A percentile compares a stretch with the other conserved stretches of the same genome.
These are phyloP conservation scores for Amanita exitialis DNA, from an alignment of 768 basidiomycete genomes.

Conservation along the genomic window DNA sequence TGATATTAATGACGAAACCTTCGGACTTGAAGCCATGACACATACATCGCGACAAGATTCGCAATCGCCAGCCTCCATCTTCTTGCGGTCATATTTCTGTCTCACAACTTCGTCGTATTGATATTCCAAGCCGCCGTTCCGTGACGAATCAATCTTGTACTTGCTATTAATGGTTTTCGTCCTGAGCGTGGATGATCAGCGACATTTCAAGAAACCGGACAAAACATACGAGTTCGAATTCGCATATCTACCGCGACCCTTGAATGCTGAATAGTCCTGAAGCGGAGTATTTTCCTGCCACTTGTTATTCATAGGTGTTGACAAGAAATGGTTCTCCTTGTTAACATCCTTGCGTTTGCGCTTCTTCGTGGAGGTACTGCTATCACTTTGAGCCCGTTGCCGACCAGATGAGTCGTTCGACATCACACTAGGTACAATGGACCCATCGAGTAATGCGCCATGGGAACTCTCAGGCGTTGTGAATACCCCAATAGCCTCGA, in stretches of 20 bases:
- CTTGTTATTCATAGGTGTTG: slow-evolving; percentile 14
- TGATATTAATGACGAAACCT: slow-evolving; percentile 63
- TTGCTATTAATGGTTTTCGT: slow-evolving; percentile 46
- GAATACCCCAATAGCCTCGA: background rate
- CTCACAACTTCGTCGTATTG: slow-evolving; percentile 76
- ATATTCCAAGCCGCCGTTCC: slow-evolving; percentile 56
- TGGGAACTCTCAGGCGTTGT: background rate
- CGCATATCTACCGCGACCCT: slow-evolving; percentile 53
- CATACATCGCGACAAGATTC: slow-evolving; percentile 66
- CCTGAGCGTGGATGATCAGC: slow-evolving; percentile 3
- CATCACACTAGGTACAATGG: background rate
- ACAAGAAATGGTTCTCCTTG: slow-evolving; percentile 5
- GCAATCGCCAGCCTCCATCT: slow-evolving; percentile 65
- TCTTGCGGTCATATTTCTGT: slow-evolving; percentile 43
- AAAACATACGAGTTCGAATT: slow-evolving; percentile 23
- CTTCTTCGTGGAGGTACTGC: background rate
- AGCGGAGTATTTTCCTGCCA: slow-evolving; percentile 13
- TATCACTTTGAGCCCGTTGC: background rate
- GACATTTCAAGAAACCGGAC: background rate
- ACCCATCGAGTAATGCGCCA: background rate
- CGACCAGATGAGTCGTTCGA: too few species aligned
- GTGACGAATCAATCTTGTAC: slow-evolving; percentile 55
- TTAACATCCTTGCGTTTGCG: slow-evolving; percentile 15
- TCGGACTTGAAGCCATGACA: slow-evolving; percentile 47
- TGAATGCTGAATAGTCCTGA: slow-evolving; percentile 37